Evolutionary conservation across 176 grass and related monocot genomes (phyloP).

Genomic region (barley (Hordeum vulgare)): DNA sequence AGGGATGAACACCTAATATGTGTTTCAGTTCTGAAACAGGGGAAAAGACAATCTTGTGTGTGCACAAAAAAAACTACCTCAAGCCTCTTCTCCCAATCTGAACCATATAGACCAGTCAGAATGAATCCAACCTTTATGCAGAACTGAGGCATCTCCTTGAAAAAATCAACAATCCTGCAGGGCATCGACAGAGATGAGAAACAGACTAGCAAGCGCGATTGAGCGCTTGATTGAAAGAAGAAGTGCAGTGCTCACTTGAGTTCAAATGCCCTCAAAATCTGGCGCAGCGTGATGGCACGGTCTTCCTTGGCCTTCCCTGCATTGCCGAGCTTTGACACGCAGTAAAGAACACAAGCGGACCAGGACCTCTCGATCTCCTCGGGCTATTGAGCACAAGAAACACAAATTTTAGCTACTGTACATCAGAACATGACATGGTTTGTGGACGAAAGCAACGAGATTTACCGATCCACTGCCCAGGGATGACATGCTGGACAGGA

Average conservation of each 20-base stretch:
- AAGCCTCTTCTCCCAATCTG: constrained; percentile 89
- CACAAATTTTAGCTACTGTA: neutral
- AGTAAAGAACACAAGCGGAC: constrained; percentile 83
- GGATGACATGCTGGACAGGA: constrained; percentile 67
- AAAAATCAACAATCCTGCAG: constrained; percentile 77
- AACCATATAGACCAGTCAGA: constrained; percentile 69
- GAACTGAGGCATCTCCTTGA: constrained; percentile 96
- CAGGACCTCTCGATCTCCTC: constrained; percentile 81
- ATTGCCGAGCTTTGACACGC: constrained; percentile 71
- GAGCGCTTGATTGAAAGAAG: neutral
- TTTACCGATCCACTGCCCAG: constrained; percentile 68
- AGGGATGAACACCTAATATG: neutral
- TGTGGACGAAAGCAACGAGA: neutral
- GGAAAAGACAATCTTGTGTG: neutral
- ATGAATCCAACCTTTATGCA: constrained; percentile 74
- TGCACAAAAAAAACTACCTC: constrained; percentile 47
- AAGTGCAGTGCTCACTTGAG: constrained; percentile 48
- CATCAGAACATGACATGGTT: neutral
- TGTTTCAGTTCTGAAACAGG: constrained; percentile 9
- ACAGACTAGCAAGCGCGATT: neutral
- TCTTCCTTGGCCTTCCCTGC: constrained; percentile 44
- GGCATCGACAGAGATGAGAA: constrained; percentile 17
- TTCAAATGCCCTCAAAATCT: constrained; percentile 77
- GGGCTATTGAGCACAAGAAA: constrained; percentile 35
- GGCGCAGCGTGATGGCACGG: constrained; percentile 46